Conservation (phyloP, 169 alveolate genomes). For the Cyclospora cayetanensis region DNA sequence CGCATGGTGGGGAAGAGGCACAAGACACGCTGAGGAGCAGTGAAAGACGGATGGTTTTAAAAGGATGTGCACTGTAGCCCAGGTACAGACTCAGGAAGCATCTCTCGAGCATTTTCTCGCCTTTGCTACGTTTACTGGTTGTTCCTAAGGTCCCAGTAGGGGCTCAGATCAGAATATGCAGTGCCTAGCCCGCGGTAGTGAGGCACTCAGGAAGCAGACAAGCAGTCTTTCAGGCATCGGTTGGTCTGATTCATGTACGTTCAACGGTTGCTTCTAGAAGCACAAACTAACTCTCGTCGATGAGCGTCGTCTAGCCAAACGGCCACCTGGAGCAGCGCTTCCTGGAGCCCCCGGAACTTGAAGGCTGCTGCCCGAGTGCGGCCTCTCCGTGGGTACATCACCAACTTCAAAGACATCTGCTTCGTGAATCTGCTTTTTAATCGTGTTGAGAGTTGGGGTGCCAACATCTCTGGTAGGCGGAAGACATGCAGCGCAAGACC, state of each 20-base stretch:
- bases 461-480: slow-evolving; percentile 46
- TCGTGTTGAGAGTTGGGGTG: slow-evolving; percentile 61
- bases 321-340: background rate
- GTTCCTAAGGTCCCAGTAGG: too few species aligned
- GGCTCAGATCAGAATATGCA: too few species aligned
- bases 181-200: too few species aligned
- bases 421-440: slow-evolving; percentile 64
- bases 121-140: too few species aligned
- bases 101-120: too few species aligned
- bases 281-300: background rate
- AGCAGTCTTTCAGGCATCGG: too few species aligned
- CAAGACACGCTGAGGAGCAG: background rate
- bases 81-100: too few species aligned
- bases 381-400: slow-evolving; percentile 28
- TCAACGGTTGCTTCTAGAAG: too few species aligned
- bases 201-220: too few species aligned
- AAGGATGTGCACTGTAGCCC: too few species aligned
- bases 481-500: too few species aligned
- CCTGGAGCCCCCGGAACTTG: background rate
- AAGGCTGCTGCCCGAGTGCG: background rate
- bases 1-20: background rate
- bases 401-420: background rate
- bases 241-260: too few species aligned
- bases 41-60: background rate
- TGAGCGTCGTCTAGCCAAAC: slow-evolving; percentile 13